phyloP scores from a whole-genome alignment of 2,329 filamentous ascomycete species.

The Elsinoe fawcettii region DNA sequence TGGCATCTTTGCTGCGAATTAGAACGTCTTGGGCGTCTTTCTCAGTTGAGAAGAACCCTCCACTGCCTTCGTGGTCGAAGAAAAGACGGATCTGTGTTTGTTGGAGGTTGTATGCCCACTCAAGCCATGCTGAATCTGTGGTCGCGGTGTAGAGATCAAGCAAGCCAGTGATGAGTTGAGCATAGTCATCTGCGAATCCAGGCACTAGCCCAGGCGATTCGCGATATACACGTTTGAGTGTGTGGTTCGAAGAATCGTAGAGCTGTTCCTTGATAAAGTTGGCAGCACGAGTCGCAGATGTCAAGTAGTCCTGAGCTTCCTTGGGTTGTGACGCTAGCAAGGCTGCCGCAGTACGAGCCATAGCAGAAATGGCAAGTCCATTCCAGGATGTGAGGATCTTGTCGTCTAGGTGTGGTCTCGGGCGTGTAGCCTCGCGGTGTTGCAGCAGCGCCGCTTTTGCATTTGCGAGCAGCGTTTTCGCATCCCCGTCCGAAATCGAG shows the following conservation, averaged over 20 bases:
- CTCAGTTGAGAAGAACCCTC: slow-evolving; percentile 67
- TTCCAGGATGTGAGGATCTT: slow-evolving; percentile 87
- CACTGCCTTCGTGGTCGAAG: slow-evolving; percentile 52
- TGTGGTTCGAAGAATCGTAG: slow-evolving; percentile 56
- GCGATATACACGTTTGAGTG: slow-evolving; percentile 67
- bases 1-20: slow-evolving; percentile 86
- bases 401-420: slow-evolving; percentile 71
- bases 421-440: slow-evolving; percentile 66
- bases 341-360: slow-evolving; percentile 67
- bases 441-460: slow-evolving; percentile 62
- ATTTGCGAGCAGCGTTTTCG: slow-evolving; percentile 57
- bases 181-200: slow-evolving; percentile 91
- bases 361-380: slow-evolving; percentile 72
- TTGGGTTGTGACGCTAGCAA: slow-evolving; percentile 52
- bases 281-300: slow-evolving; percentile 60
- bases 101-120: slow-evolving; percentile 77
- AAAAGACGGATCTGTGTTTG: slow-evolving; percentile 68
- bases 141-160: slow-evolving; percentile 80
- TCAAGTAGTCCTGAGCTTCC: slow-evolving; percentile 46
- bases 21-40: slow-evolving; percentile 60
- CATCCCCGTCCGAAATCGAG: slow-evolving; percentile 60
- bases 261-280: slow-evolving; percentile 65
- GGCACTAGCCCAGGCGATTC: slow-evolving; percentile 56
- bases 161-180: slow-evolving; percentile 75
- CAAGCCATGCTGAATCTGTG: slow-evolving; percentile 63